A percentile compares a stretch with the other conserved stretches of the same genome.
Conservation (phyloP, 2,329 filamentous ascomycete genomes). For the Pestalotiopsis sp. region DNA sequence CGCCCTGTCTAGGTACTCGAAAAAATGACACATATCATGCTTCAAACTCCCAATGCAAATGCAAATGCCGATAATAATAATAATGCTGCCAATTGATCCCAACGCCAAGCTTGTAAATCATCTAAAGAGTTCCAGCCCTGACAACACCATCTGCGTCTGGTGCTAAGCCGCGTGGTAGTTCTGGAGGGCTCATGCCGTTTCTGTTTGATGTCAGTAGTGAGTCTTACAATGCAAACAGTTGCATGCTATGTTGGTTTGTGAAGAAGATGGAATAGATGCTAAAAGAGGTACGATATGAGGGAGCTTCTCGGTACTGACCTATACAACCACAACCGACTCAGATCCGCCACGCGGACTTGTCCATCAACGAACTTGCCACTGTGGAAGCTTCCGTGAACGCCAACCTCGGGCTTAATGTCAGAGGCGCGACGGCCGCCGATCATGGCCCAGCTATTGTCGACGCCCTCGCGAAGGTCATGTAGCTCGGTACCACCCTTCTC, state of each 20-base stretch:
- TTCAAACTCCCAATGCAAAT: too few species aligned
- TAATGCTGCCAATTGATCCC: too few species aligned
- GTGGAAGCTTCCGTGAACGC: slow-evolving; percentile 38
- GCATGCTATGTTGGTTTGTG: too few species aligned
- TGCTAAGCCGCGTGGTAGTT: slow-evolving; percentile 38
- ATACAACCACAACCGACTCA: slow-evolving; percentile 66
- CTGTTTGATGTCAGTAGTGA: slow-evolving; percentile 25
- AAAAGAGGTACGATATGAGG: too few species aligned
- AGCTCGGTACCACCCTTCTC: slow-evolving; percentile 46
- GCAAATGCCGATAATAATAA: too few species aligned
- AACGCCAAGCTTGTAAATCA: background rate
- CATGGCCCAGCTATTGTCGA: slow-evolving; percentile 50
- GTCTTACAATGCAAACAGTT: too few species aligned
- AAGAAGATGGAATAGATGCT: too few species aligned
- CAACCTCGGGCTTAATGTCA: slow-evolving; percentile 30
- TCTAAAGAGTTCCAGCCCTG: slow-evolving; percentile 36
- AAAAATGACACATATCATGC: too few species aligned
- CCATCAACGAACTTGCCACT: slow-evolving; percentile 31
- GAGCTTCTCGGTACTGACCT: slow-evolving; percentile 14
- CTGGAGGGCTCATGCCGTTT: slow-evolving; percentile 57
- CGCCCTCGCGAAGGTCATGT: slow-evolving; percentile 47
- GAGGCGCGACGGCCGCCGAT: slow-evolving; percentile 24
- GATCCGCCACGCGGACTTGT: slow-evolving; percentile 57
- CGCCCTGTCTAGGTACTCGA: too few species aligned
- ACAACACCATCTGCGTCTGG: slow-evolving; percentile 37